A percentile compares a stretch with the other conserved stretches of the same genome.
Evolutionary conservation across 495 filamentous ascomycete species (phyloP).

Genomic region (Trichoderma reesei): DNA sequence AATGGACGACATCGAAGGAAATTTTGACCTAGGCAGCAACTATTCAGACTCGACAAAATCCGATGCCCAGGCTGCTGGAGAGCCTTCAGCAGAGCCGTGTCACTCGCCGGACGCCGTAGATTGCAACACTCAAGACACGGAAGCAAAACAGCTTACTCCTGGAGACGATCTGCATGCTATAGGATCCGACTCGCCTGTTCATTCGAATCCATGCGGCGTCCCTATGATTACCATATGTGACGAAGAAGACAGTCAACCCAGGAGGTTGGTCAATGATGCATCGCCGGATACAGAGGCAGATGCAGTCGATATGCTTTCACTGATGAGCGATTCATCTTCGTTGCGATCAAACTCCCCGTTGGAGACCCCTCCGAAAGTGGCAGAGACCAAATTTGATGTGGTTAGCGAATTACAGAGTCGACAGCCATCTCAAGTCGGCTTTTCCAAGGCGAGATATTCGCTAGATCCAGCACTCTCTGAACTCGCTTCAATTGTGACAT

Average conservation of each 20-base stretch:
- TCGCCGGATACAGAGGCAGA: not conserved
- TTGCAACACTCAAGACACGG: not conserved
- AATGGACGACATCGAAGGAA: conserved; percentile 19
- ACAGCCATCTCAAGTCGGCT: conserved; percentile 10
- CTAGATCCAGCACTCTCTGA: conserved; percentile 19
- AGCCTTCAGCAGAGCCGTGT: not conserved
- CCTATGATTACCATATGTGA: not conserved
- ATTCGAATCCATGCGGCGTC: not conserved
- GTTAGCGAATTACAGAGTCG: not conserved
- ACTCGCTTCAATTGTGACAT: conserved; percentile 16
- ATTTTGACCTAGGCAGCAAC: conserved; percentile 11
- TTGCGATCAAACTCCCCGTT: not conserved
- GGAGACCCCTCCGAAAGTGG: conserved; percentile 7
- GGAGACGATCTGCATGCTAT: not conserved
- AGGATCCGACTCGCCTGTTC: not conserved
- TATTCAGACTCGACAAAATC: not conserved
- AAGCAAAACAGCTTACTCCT: not conserved
- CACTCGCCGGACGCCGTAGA: not conserved
- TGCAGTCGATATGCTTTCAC: not conserved
- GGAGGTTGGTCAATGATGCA: not conserved
- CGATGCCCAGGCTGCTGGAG: not conserved
- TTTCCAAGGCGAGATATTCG: conserved; percentile 13
- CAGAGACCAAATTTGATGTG: not conserved
- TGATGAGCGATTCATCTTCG: not conserved
- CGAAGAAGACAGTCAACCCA: not conserved